A percentile compares a stretch with the other conserved stretches of the same genome.
phyloP scores from a whole-genome alignment of 345 rosid genomes.

The Brassica rapa region DNA sequence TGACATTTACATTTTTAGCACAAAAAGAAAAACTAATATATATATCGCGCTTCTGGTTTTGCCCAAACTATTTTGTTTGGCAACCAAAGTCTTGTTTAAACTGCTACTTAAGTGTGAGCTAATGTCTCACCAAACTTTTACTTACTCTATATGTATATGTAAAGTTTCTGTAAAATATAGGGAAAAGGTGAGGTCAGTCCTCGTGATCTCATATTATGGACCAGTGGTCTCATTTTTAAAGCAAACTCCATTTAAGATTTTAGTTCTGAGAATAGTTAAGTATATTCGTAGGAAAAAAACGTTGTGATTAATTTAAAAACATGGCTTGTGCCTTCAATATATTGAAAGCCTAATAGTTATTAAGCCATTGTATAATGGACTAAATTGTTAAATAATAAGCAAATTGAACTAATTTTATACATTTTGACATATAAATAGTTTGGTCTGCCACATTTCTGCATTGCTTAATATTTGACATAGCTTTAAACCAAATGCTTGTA shows the following conservation, averaged over 20 bases:
- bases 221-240: not conserved
- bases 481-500: not conserved
- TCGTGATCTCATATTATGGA: not conserved
- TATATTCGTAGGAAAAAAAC: not conserved
- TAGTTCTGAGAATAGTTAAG: not conserved
- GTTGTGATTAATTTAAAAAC: not conserved
- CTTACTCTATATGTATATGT: not conserved
- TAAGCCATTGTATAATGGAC: not conserved
- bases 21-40: too few species aligned
- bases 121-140: constrained; percentile 9
- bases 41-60: not conserved
- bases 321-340: not conserved
- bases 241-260: not conserved
- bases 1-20: too few species aligned
- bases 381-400: not conserved
- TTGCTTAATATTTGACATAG: not conserved
- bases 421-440: not conserved
- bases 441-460: not conserved
- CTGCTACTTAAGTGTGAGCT: not conserved
- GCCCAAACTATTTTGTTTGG: not conserved
- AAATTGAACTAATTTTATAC: not conserved
- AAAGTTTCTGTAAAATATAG: not conserved
- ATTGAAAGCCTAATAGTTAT: not conserved
- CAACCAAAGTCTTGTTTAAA: not conserved
- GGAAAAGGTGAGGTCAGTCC: not conserved